Conservation (phyloP, 208 protist species). For the Trypanosomatidae sp. region DNA sequence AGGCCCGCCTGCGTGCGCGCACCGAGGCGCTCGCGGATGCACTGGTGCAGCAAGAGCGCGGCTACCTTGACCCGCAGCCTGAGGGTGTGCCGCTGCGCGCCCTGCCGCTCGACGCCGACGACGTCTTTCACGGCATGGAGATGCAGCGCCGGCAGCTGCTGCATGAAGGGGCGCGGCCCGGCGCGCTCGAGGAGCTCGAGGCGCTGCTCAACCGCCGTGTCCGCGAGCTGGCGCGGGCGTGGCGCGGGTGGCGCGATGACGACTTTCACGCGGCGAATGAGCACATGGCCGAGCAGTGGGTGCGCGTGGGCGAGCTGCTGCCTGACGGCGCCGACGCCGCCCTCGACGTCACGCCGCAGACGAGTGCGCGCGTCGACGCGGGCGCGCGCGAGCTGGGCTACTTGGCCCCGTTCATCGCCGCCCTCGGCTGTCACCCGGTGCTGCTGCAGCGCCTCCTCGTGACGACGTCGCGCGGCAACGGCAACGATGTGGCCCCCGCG, state of each 20-base stretch:
- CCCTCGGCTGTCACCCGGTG: conserved; percentile 38
- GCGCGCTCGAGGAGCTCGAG: conserved; percentile 26
- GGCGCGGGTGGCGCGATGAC: conserved; percentile 66
- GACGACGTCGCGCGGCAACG: conserved; percentile 40
- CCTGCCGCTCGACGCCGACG: conserved; percentile 57
- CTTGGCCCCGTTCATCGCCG: conserved; percentile 65
- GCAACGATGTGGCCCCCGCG: too few species aligned
- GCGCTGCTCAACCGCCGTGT: conserved; percentile 32
- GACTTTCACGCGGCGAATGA: conserved; percentile 67
- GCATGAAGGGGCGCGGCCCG: conserved; percentile 14
- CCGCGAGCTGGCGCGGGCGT: conserved; percentile 42
- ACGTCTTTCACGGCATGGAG: conserved; percentile 54
- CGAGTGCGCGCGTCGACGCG: conserved; percentile 18
- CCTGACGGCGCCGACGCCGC: conserved; percentile 29
- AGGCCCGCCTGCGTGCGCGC: conserved; percentile 32
- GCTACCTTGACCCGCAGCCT: conserved; percentile 63
- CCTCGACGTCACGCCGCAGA: conserved; percentile 15
- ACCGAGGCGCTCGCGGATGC: conserved; percentile 35
- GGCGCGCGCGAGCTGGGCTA: conserved; percentile 37
- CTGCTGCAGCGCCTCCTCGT: conserved; percentile 60
- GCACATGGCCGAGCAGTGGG: conserved; percentile 57
- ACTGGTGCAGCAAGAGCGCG: conserved; percentile 42
- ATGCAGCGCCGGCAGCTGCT: conserved; percentile 43
- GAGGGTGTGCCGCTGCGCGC: conserved; percentile 48
- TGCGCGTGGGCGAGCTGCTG: conserved; percentile 62